phyloP scores from a whole-genome alignment of 83 land plant genomes.

The Isoetes engelmannii region DNA sequence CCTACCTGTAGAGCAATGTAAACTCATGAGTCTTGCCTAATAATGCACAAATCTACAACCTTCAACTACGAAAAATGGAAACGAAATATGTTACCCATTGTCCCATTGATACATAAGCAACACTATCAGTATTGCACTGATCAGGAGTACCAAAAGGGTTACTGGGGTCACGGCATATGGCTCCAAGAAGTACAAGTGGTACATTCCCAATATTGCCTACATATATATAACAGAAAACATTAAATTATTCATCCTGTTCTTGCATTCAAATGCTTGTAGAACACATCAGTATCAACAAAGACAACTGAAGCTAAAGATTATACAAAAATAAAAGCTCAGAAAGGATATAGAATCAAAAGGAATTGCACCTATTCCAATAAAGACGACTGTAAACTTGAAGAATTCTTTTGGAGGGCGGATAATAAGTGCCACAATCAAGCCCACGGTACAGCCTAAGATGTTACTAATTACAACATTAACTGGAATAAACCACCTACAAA shows the following conservation, averaged over 20 bases:
- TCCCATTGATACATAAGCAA: conserved; percentile 14
- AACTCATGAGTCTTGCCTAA: no score
- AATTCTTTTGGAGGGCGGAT: conserved; percentile 76
- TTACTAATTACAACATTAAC: conserved; percentile 62
- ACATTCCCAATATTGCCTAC: conserved; percentile 13
- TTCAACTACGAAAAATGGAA: neutral
- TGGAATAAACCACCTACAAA: conserved; percentile 97
- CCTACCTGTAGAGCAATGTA: conserved; percentile 29
- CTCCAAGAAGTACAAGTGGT: conserved; percentile 13
- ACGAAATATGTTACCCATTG: conserved; percentile 6
- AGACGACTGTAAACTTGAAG: conserved; percentile 83
- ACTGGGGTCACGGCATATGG: neutral
- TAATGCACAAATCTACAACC: no score
- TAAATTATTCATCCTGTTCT: no score
- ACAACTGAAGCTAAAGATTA: neutral
- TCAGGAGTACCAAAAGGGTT: conserved; percentile 13
- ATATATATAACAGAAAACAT: neutral
- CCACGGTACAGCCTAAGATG: conserved; percentile 66
- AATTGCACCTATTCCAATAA: conserved; percentile 79
- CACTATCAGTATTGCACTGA: neutral
- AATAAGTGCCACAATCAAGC: conserved; percentile 59
- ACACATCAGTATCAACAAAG: neutral
- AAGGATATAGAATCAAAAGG: neutral
- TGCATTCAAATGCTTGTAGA: no score
- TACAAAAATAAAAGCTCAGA: neutral